A percentile compares a stretch with the other conserved stretches of the same genome.
Conservation (phyloP, 306 rosid species). For the Luffa acutangula region DNA sequence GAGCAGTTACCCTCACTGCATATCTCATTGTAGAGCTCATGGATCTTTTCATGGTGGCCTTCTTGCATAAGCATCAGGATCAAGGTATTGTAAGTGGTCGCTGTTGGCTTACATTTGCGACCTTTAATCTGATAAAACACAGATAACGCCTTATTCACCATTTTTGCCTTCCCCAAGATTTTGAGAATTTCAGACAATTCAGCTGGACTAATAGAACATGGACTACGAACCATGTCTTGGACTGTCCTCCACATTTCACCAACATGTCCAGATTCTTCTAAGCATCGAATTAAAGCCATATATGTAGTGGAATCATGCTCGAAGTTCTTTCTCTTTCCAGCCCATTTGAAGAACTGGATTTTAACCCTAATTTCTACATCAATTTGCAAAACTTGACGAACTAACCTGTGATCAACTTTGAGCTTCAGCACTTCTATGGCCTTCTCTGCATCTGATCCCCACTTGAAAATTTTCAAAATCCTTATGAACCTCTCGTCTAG, state of each 20-base stretch:
- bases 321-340: slow-evolving; percentile 63
- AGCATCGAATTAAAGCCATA: slow-evolving; percentile 62
- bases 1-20: slow-evolving; percentile 54
- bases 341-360: slow-evolving; percentile 86
- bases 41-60: slow-evolving; percentile 74
- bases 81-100: slow-evolving; percentile 54
- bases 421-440: slow-evolving; percentile 81
- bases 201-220: slow-evolving; percentile 36
- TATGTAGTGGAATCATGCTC: slow-evolving; percentile 55
- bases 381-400: slow-evolving; percentile 60
- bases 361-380: slow-evolving; percentile 69
- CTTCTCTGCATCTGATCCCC: slow-evolving; percentile 96
- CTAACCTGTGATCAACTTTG: slow-evolving; percentile 70
- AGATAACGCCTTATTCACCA: slow-evolving; percentile 76
- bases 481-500: slow-evolving; percentile 80
- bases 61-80: slow-evolving; percentile 80
- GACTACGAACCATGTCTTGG: slow-evolving; percentile 67
- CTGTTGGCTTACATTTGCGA: slow-evolving; percentile 64
- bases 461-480: slow-evolving; percentile 84
- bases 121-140: slow-evolving; percentile 68
- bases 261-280: slow-evolving; percentile 44
- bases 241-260: slow-evolving; percentile 77
- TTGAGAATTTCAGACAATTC: slow-evolving; percentile 61
- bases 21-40: slow-evolving; percentile 87
- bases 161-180: slow-evolving; percentile 68